Percentiles rank a stretch among this genome's conserved stretches.
Evolutionary conservation across 805 yeast genomes (phyloP).

Genomic region (Candida pseudoglaebosa): DNA sequence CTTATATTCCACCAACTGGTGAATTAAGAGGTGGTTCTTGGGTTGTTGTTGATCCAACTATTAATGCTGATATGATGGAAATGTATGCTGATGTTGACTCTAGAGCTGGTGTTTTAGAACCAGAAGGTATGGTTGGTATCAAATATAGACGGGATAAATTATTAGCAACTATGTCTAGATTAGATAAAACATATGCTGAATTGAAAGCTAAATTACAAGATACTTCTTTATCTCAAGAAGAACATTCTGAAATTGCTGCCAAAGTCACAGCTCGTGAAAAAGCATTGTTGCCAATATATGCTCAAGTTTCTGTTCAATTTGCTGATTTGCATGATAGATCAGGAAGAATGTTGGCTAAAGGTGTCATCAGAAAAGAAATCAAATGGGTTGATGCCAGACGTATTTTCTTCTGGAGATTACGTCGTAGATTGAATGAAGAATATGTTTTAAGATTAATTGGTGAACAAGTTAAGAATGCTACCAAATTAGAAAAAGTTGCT

Average conservation of each 20-base stretch:
- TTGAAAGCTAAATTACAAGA: conserved; percentile 59
- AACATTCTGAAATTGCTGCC: conserved; percentile 59
- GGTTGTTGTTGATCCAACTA: conserved; percentile 99
- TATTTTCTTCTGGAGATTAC: conserved; percentile 97
- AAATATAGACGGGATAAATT: conserved; percentile 94
- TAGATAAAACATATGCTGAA: conserved; percentile 71
- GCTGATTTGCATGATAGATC: conserved; percentile 98
- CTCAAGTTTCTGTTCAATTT: conserved; percentile 90
- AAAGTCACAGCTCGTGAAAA: conserved; percentile 76
- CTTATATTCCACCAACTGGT: conserved; percentile 97
- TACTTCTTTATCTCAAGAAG: conserved; percentile 53
- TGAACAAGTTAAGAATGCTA: conserved; percentile 50
- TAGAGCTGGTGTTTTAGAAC: conserved; percentile 97
- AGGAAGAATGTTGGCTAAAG: conserved; percentile 96
- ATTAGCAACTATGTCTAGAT: conserved; percentile 83
- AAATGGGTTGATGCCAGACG: conserved; percentile 89
- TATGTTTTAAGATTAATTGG: conserved; percentile 73
- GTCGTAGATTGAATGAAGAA: conserved; percentile 93
- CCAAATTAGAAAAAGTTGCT: conserved; percentile 79
- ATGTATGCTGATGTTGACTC: conserved; percentile 97
- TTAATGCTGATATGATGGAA: conserved; percentile 96
- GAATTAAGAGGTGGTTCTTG: conserved; percentile 99
- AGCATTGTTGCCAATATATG: conserved; percentile 78
- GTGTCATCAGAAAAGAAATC: conserved; percentile 78
- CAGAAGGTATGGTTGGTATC: conserved; percentile 99